Percentiles rank a stretch among this genome's conserved stretches.
Conservation (phyloP, 768 basidiomycete genomes). For the Ephemerocybe angulata region DNA sequence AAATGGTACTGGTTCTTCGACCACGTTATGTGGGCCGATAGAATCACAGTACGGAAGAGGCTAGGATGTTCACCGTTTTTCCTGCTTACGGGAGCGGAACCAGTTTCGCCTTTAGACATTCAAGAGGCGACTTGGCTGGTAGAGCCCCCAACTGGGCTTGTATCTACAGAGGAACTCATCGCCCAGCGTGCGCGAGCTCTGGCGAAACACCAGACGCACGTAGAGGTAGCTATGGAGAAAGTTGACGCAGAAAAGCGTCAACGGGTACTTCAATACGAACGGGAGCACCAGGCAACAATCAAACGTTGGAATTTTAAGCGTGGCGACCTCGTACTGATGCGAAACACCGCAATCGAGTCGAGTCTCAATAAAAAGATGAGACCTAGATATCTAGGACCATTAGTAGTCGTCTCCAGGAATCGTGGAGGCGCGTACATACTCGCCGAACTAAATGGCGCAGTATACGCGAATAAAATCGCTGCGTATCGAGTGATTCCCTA, state of each 20-base stretch:
- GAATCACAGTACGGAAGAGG: constrained; percentile 20
- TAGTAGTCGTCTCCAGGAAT: constrained; percentile 26
- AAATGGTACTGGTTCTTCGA: constrained; percentile 29
- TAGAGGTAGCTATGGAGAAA: constrained; percentile 16
- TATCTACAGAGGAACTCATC: constrained; percentile 20
- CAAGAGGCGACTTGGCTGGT: constrained; percentile 26
- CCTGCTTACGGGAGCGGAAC: constrained; percentile 29
- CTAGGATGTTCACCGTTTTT: constrained; percentile 29
- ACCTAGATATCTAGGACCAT: constrained; percentile 36
- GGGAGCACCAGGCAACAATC: constrained; percentile 2
- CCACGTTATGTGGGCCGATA: constrained; percentile 32
- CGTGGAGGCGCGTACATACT: constrained; percentile 29
- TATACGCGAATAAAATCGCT: constrained; percentile 15
- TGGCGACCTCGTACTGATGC: constrained; percentile 31
- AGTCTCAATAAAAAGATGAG: constrained; percentile 28
- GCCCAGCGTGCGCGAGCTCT: constrained; percentile 16
- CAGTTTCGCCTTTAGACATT: constrained; percentile 25
- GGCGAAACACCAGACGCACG: constrained; percentile 16
- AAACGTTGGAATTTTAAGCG: constrained; percentile 19
- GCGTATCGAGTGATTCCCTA: constrained; percentile 21
- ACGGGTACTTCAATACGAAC: constrained; percentile 23
- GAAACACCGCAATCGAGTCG: constrained; percentile 30
- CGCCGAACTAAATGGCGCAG: constrained; percentile 26
- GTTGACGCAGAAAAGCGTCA: constrained; percentile 11
- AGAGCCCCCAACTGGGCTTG: constrained; percentile 11